Conservation (phyloP, 2,329 filamentous ascomycete species). For the Camillea tinctor region DNA sequence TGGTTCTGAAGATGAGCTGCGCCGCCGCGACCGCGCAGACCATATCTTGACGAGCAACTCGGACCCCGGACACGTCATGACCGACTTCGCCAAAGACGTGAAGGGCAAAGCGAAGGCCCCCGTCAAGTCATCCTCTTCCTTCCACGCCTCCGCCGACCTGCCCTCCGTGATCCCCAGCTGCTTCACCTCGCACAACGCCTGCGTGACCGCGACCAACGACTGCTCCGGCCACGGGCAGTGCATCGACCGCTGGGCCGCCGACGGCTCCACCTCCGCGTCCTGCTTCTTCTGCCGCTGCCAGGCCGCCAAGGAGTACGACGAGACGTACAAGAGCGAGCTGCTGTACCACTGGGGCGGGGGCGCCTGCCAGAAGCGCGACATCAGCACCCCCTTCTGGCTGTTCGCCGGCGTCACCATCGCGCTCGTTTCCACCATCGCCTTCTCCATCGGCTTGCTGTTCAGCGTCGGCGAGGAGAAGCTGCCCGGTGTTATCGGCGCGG, state of each 20-base stretch:
- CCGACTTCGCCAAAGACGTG: slow-evolving; percentile 25
- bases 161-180: slow-evolving; percentile 62
- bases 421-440: slow-evolving; percentile 65
- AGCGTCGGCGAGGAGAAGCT: slow-evolving; percentile 83
- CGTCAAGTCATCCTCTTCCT: slow-evolving; percentile 10
- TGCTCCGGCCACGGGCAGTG: slow-evolving; percentile 85
- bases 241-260: slow-evolving; percentile 58
- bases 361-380: slow-evolving; percentile 87
- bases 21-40: slow-evolving; percentile 45
- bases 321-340: slow-evolving; percentile 41
- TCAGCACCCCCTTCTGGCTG: slow-evolving; percentile 87
- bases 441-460: slow-evolving; percentile 76
- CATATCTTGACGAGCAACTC: slow-evolving; percentile 11
- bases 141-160: slow-evolving; percentile 36
- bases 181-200: slow-evolving; percentile 69
- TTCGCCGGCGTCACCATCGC: slow-evolving; percentile 72
- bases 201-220: slow-evolving; percentile 66
- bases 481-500: slow-evolving; percentile 93
- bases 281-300: slow-evolving; percentile 83
- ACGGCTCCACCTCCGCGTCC: slow-evolving; percentile 44
- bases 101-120: slow-evolving; percentile 22
- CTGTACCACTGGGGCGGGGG: slow-evolving; percentile 77
- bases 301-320: slow-evolving; percentile 49
- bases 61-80: not conserved
- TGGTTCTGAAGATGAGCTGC: slow-evolving; percentile 38